Conservation (phyloP, 2,329 filamentous ascomycete genomes). For the Fusarium compactum region DNA sequence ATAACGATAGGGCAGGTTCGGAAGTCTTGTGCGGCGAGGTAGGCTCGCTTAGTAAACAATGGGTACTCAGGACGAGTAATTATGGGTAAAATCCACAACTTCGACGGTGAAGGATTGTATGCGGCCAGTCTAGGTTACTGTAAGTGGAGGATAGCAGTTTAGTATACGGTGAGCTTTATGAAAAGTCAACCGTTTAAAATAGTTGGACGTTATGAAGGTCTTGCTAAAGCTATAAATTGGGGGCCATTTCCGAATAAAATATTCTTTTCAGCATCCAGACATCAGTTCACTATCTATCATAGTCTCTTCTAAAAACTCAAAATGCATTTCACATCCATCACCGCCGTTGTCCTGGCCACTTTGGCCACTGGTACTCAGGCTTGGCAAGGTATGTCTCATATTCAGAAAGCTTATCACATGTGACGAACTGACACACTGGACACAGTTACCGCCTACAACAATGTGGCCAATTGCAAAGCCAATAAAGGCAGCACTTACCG, state of each 20-base stretch:
- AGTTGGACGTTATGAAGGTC: neutral
- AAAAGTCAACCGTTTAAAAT: neutral
- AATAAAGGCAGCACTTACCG: neutral
- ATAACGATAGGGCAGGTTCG: neutral
- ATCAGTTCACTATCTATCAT: neutral
- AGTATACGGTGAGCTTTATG: neutral
- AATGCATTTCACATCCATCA: neutral
- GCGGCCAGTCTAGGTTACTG: neutral
- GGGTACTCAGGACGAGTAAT: neutral
- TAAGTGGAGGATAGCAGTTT: neutral
- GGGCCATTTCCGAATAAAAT: neutral
- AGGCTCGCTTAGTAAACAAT: neutral
- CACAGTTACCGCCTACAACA: neutral
- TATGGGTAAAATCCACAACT: neutral
- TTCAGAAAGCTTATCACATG: rapidly evolving
- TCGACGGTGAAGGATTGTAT: neutral
- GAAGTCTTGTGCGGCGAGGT: neutral
- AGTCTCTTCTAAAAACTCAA: neutral
- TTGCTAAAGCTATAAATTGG: neutral
- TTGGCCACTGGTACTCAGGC: neutral
- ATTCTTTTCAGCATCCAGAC: neutral
- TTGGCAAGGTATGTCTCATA: neutral
- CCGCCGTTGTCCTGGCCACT: neutral
- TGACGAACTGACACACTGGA: neutral
- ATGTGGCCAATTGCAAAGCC: neutral